phyloP scores from a whole-genome alignment of 192 early-diverging fungal species.

The Backusella psychrophila region DNA sequence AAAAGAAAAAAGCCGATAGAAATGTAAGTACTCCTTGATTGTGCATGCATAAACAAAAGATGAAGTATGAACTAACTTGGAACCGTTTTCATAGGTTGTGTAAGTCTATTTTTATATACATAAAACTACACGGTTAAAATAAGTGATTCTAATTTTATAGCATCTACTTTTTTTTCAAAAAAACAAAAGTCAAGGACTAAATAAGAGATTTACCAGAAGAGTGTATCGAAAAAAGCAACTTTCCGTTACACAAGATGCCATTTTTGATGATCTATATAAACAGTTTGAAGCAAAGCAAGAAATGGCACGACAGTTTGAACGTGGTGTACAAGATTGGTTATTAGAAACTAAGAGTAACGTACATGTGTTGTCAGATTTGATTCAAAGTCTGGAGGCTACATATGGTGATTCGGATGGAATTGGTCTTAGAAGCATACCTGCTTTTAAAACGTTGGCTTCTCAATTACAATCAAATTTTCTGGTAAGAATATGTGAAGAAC shows the following conservation, averaged over 20 bases:
- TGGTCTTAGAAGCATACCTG: slow-evolving; percentile 24
- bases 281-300: slow-evolving; percentile 56
- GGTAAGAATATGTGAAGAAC: not conserved
- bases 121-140: not conserved
- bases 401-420: slow-evolving; percentile 43
- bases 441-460: slow-evolving; percentile 40
- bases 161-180: slow-evolving; percentile 3
- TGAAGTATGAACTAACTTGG: not conserved
- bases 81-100: slow-evolving; percentile 25
- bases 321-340: slow-evolving; percentile 48
- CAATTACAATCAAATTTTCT: not conserved
- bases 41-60: not conserved
- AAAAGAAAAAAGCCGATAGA: slow-evolving; percentile 64
- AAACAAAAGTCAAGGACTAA: slow-evolving; percentile 70
- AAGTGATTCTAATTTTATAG: not conserved
- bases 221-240: slow-evolving; percentile 64
- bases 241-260: slow-evolving; percentile 47
- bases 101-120: slow-evolving; percentile 20
- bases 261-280: slow-evolving; percentile 57
- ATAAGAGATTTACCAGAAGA: slow-evolving; percentile 63
- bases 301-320: slow-evolving; percentile 45
- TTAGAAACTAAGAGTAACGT: slow-evolving; percentile 52
- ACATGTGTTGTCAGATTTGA: slow-evolving; percentile 52
- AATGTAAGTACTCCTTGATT: slow-evolving; percentile 52
- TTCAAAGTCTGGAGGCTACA: slow-evolving; percentile 52